phyloP scores from a whole-genome alignment of 202 grass and related monocot species.

The Schoenoplectus triqueter region DNA sequence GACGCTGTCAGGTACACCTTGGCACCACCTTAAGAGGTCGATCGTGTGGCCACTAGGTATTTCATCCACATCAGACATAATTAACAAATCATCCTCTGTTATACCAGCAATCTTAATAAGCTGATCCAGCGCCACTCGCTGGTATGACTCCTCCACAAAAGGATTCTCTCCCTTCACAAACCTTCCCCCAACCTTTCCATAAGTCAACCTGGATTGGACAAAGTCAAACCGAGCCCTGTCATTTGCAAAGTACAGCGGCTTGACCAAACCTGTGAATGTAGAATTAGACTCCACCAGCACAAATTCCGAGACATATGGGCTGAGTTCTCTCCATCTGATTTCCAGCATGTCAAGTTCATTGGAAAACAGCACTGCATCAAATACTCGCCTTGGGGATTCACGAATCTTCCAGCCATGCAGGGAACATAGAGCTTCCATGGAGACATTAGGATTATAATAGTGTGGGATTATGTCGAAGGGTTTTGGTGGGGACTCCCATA shows the following conservation, averaged over 20 bases:
- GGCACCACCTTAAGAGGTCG: conserved; percentile 78
- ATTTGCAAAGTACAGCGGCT: conserved; percentile 70
- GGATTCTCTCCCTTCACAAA: conserved; percentile 93
- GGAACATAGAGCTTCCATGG: conserved; percentile 75
- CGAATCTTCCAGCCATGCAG: conserved; percentile 83
- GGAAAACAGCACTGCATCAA: conserved; percentile 84
- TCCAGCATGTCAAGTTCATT: conserved; percentile 87
- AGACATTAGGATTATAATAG: conserved; percentile 77
- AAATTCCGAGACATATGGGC: conserved; percentile 78
- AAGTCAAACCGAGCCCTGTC: conserved; percentile 61
- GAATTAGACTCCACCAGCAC: conserved; percentile 86
- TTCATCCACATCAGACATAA: conserved; percentile 95
- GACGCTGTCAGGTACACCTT: conserved; percentile 64
- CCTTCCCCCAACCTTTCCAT: conserved; percentile 75
- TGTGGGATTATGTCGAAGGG: conserved; percentile 73
- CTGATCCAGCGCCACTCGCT: conserved; percentile 77
- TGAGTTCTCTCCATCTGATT: conserved; percentile 87
- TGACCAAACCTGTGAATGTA: conserved; percentile 78
- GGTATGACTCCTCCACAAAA: conserved; percentile 91
- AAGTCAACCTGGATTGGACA: conserved; percentile 77
- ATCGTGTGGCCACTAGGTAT: conserved; percentile 92
- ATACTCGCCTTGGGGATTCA: conserved; percentile 73
- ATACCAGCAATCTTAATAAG: conserved; percentile 79
- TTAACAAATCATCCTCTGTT: conserved; percentile 73
- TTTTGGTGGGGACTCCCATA: conserved; percentile 90